phyloP scores from a whole-genome alignment of 768 basidiomycete species.

The Collybiopsis luxurians region DNA sequence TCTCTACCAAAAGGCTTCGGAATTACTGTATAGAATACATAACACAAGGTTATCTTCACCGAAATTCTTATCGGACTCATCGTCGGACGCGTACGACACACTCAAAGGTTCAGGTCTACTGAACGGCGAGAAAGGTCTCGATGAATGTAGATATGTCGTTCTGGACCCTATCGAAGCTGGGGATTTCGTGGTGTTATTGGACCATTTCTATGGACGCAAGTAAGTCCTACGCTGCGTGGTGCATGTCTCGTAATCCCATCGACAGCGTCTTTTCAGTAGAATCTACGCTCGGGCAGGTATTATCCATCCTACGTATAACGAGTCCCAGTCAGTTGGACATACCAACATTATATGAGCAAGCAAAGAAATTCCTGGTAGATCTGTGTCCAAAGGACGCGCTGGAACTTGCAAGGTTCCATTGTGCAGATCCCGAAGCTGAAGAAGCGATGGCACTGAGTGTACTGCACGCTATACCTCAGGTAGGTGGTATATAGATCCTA shows the following conservation, averaged over 20 bases:
- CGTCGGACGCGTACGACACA: too few relatives aligned
- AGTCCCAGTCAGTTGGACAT: slow-evolving; percentile 56
- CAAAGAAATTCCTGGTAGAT: slow-evolving; percentile 37
- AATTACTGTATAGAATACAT: slow-evolving; percentile 57
- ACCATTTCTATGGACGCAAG: slow-evolving; percentile 67
- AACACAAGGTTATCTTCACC: slow-evolving; percentile 45
- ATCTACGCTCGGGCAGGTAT: slow-evolving; percentile 44
- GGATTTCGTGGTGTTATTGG: slow-evolving; percentile 58
- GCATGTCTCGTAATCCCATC: slow-evolving; percentile 4
- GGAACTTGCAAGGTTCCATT: slow-evolving; percentile 35
- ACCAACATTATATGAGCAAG: slow-evolving; percentile 46
- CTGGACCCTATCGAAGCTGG: slow-evolving; percentile 37
- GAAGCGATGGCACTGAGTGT: slow-evolving; percentile 54
- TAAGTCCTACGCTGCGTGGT: slow-evolving; percentile 33
- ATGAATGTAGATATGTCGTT: slow-evolving; percentile 15
- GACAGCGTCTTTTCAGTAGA: slow-evolving; percentile 45
- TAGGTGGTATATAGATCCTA: slow-evolving; percentile 29
- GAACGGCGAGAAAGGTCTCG: not conserved
- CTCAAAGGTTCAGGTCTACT: not conserved
- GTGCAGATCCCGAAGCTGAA: slow-evolving; percentile 35
- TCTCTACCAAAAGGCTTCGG: slow-evolving; percentile 25
- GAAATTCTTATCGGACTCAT: slow-evolving; percentile 1
- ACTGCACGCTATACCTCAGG: slow-evolving; percentile 44
- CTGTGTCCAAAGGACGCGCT: slow-evolving; percentile 50
- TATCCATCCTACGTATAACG: slow-evolving; percentile 55